These are phyloP conservation scores for Phialophora verrucosa DNA, from an alignment of 2,329 filamentous ascomycete genomes.

Conservation along the genomic window DNA sequence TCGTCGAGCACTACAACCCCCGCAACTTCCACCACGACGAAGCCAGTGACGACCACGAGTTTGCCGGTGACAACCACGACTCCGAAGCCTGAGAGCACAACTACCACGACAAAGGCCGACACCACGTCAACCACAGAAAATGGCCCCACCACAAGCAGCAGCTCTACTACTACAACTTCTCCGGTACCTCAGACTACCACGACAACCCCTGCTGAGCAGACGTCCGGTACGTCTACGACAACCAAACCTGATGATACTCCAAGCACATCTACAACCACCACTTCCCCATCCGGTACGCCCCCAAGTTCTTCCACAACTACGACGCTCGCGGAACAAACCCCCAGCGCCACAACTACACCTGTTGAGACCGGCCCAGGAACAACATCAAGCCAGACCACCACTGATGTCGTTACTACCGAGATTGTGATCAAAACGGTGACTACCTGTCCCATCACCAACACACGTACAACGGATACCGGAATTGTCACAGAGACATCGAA, in stretches of 20 bases:
- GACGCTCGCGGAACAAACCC: constrained; percentile 7
- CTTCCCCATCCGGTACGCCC: constrained; percentile 19
- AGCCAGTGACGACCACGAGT: constrained; percentile 46
- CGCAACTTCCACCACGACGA: constrained; percentile 49
- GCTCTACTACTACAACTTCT: constrained; percentile 3
- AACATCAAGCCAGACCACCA: constrained; percentile 13
- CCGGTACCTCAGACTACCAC: constrained; percentile 11
- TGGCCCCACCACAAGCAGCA: background rate
- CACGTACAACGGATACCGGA: constrained; percentile 25
- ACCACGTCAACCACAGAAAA: background rate
- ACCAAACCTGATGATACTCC: constrained; percentile 15
- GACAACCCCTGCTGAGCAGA: constrained; percentile 9
- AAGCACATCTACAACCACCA: constrained; percentile 18
- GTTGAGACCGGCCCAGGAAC: constrained; percentile 9
- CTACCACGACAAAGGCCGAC: constrained; percentile 17
- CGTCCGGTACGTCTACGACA: constrained; percentile 15
- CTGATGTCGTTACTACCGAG: constrained; percentile 25
- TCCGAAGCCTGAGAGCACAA: constrained; percentile 14
- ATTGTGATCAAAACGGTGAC: constrained; percentile 23
- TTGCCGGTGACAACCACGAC: constrained; percentile 16
- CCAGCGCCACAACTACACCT: constrained; percentile 23
- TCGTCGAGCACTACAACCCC: constrained; percentile 49
- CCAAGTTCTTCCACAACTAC: constrained; percentile 23
- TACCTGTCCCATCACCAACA: constrained; percentile 27
- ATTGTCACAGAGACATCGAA: constrained; percentile 22